Base-by-base conservation (phyloP, 495 filamentous ascomycete genomes). In the Melanomma pulvis-pyrius region DNA sequence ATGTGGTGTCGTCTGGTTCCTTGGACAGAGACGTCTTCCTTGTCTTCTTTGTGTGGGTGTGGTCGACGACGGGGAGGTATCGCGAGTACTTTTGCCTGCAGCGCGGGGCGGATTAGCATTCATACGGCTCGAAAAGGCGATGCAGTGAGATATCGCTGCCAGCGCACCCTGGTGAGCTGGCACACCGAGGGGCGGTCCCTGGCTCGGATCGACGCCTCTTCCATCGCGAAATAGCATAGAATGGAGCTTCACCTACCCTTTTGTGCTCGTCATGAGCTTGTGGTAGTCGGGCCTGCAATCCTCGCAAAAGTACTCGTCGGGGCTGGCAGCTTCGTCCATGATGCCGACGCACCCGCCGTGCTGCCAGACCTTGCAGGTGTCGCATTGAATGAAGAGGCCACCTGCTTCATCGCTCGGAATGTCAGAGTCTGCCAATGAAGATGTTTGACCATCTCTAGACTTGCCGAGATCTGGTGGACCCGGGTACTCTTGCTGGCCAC, bases 331-430 rank as follows among this genome's bases (percentile, higher is more conserved):
- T 75, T 93, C 92, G 66, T 96, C 92, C 83, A 92, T 92, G 69
- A 99, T 97, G 39, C 94, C 94, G 54, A 99, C 96, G 78, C 94
- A 99, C 61, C 92, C 92, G 74, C 94, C 96, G 72, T 99, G 94
- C 74, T 99, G 94, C 94, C 94, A 99, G 59, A 97, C 94, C 75
- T 97, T 96, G 79, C 94, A 99, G 52, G 86, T 81, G 77, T 99
- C 94, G 84, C 94, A 99, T 80, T 98, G 94, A 65, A 99, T 93
- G 76, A 96, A 99, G 76, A 98, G 88, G 17, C 93, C 92, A 39
- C 94, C 93, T 52, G 90, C 81, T 50, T 97, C 93, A 71, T 98
- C 93, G 28, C 88, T 84, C 51, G 91, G 78, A 54, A 87, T 81
- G 71, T 92, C 89, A 57, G 86, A 59, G 39, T 68, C 71, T 29